Conservation (phyloP, 352 stramenopile genomes). For the Pythium sp. region DNA sequence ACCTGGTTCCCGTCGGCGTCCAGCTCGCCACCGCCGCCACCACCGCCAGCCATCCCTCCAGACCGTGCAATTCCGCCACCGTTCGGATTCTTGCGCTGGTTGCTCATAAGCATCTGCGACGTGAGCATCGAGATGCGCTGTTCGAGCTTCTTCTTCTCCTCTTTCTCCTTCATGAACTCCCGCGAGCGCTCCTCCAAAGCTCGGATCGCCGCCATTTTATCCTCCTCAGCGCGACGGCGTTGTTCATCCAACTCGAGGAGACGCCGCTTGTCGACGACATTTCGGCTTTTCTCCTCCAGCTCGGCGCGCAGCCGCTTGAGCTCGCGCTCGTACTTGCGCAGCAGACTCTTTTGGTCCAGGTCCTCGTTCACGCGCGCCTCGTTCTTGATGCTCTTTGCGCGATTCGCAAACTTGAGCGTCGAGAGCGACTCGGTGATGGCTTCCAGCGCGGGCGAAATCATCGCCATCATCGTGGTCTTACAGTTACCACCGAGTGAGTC, state of each 20-base stretch:
- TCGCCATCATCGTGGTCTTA: slow-evolving; percentile 96
- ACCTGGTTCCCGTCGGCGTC: slow-evolving; percentile 19
- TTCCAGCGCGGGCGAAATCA: slow-evolving; percentile 90
- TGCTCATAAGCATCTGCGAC: slow-evolving; percentile 91
- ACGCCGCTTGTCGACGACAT: slow-evolving; percentile 92
- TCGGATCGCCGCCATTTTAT: slow-evolving; percentile 94
- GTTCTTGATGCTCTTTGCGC: slow-evolving; percentile 93
- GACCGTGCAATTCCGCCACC: not conserved
- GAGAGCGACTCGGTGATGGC: slow-evolving; percentile 90
- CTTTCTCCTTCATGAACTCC: slow-evolving; percentile 95
- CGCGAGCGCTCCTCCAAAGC: slow-evolving; percentile 88
- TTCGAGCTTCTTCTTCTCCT: slow-evolving; percentile 94
- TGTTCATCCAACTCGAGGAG: slow-evolving; percentile 90
- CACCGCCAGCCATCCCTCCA: not conserved
- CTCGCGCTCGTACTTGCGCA: slow-evolving; percentile 95
- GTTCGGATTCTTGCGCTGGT: slow-evolving; percentile 32
- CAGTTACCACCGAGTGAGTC: slow-evolving; percentile 90
- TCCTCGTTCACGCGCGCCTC: slow-evolving; percentile 91
- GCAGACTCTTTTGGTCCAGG: slow-evolving; percentile 90
- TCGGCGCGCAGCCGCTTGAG: slow-evolving; percentile 91
- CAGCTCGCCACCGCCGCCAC: slow-evolving; percentile 2
- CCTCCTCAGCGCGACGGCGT: slow-evolving; percentile 86
- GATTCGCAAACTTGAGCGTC: slow-evolving; percentile 94
- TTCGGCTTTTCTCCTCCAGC: slow-evolving; percentile 90
- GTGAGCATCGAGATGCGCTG: slow-evolving; percentile 91